A percentile compares a stretch with the other conserved stretches of the same genome.
These are phyloP conservation scores for Allium fistulosum DNA, from an alignment of 106 monocot genomes.

Conservation along the genomic window DNA sequence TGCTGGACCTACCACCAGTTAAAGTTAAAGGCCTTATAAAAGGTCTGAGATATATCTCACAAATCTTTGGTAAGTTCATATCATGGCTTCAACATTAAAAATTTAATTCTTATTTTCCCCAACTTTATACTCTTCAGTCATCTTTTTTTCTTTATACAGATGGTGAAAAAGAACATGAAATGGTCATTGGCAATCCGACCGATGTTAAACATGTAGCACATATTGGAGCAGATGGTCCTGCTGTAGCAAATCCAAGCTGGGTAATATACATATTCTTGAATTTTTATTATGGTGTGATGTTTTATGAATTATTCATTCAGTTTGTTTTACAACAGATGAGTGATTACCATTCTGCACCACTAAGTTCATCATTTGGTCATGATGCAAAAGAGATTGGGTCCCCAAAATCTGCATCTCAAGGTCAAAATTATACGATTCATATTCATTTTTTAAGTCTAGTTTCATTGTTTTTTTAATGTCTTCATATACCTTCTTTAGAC, in stretches of 20 bases:
- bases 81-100: neutral
- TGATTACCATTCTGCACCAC: conserved; percentile 29
- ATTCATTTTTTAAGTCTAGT: neutral
- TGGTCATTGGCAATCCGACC: conserved; percentile 24
- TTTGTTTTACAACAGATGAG: conserved; percentile 20
- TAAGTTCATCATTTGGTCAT: conserved; percentile 2
- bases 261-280: conserved; percentile 3
- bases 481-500: neutral
- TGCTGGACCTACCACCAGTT: neutral
- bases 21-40: conserved; percentile 61
- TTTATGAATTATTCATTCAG: neutral
- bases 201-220: conserved; percentile 35
- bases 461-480: no score
- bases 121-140: neutral
- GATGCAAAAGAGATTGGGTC: conserved; percentile 1
- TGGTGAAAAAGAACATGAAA: conserved; percentile 15
- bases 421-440: neutral
- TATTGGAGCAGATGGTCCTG: conserved; percentile 22
- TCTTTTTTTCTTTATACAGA: conserved; percentile 1
- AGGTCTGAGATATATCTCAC: conserved; percentile 58
- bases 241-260: conserved; percentile 11
- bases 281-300: neutral
- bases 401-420: conserved; percentile 15
- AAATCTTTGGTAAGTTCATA: conserved; percentile 54
- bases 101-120: neutral